A percentile compares a stretch with the other conserved stretches of the same genome.
Conservation (phyloP, 2,329 filamentous ascomycete species). For the Dactylellina sp. region DNA sequence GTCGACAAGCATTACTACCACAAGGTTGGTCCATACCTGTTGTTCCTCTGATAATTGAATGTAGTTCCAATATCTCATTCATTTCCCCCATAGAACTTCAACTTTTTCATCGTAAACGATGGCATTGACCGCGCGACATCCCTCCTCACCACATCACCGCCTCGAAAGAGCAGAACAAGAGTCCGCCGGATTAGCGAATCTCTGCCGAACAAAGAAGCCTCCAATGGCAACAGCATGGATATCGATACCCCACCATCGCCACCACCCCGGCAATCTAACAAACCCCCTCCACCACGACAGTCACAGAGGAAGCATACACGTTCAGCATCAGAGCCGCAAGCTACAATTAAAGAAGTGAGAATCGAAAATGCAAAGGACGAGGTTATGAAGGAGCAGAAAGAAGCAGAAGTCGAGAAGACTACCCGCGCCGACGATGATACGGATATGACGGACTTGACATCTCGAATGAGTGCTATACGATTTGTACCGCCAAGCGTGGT, state of each 20-base stretch:
- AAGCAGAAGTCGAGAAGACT: neutral
- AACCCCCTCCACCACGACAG: neutral
- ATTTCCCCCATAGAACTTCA: slow-evolving; percentile 53
- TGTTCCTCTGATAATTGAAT: neutral
- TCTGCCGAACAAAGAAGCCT: slow-evolving; percentile 2
- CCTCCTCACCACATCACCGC: slow-evolving; percentile 34
- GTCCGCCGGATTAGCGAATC: slow-evolving; percentile 36
- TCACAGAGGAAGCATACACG: slow-evolving; percentile 14
- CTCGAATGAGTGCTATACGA: slow-evolving; percentile 41
- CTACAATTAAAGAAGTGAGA: slow-evolving; percentile 1
- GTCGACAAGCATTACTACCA: slow-evolving; percentile 54
- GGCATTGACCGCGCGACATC: slow-evolving; percentile 50
- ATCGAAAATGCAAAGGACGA: neutral
- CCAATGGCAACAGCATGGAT: slow-evolving; percentile 17
- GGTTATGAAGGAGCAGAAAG: neutral
- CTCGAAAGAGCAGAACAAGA: slow-evolving; percentile 39
- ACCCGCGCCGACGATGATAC: slow-evolving; percentile 35
- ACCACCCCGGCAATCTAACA: neutral
- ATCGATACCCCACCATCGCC: slow-evolving; percentile 1
- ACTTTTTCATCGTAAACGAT: slow-evolving; percentile 53
- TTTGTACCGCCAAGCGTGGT: slow-evolving; percentile 49
- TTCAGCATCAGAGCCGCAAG: slow-evolving; percentile 24
- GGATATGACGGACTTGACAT: slow-evolving; percentile 42
- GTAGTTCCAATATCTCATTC: too few species aligned
- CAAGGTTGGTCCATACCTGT: slow-evolving; percentile 10